Evolutionary conservation across 768 basidiomycete genomes (phyloP).

Genomic region (Boletus insuetus): DNA sequence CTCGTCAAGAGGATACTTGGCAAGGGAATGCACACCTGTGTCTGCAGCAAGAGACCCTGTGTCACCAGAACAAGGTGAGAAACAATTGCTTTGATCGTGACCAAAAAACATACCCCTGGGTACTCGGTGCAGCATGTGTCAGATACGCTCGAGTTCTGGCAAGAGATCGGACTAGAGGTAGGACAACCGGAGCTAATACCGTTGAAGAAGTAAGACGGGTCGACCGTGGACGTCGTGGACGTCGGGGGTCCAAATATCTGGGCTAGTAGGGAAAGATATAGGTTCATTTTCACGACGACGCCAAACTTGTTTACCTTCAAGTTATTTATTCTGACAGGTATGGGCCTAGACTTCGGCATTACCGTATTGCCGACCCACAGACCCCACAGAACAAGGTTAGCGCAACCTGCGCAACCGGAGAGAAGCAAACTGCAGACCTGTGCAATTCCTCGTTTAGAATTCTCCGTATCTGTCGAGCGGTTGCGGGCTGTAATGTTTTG

Average conservation of each 20-base stretch:
- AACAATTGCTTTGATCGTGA: not conserved
- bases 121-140: slow-evolving; percentile 63
- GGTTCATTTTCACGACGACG: slow-evolving; percentile 10
- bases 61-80: not conserved
- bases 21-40: slow-evolving; percentile 36
- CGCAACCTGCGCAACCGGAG: no score
- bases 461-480: no score
- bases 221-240: slow-evolving; percentile 18
- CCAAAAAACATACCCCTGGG: slow-evolving; percentile 51
- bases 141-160: slow-evolving; percentile 47
- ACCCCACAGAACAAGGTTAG: no score
- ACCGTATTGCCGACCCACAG: no score
- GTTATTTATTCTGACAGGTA: not conserved
- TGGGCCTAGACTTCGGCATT: no score
- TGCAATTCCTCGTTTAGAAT: no score
- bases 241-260: slow-evolving; percentile 21
- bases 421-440: no score
- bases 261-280: slow-evolving; percentile 20
- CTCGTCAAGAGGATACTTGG: not conserved
- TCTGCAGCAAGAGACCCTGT: slow-evolving; percentile 60
- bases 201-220: slow-evolving; percentile 29
- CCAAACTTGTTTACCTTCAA: not conserved
- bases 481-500: no score
- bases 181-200: slow-evolving; percentile 51
- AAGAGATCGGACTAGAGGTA: slow-evolving; percentile 48